Evolutionary conservation across 441 rosid genomes (phyloP).

Genomic region (Mallotus japonicus): DNA sequence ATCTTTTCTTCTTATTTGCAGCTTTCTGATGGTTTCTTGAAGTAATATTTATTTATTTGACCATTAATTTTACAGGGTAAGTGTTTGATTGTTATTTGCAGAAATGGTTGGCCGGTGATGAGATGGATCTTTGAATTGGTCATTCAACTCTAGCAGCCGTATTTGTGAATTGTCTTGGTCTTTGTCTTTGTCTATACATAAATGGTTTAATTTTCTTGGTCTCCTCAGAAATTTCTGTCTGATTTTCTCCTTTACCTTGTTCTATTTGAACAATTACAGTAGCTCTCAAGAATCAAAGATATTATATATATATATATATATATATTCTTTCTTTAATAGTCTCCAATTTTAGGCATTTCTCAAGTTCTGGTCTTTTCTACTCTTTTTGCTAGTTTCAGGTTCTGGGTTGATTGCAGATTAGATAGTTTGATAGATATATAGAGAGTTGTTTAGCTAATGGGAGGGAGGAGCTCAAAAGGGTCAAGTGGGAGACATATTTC

Average conservation of each 20-base stretch:
- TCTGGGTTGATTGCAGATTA: neutral
- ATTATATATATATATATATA: too few species aligned
- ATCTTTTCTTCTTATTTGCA: neutral
- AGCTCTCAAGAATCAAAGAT: neutral
- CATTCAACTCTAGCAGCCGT: constrained; percentile 4
- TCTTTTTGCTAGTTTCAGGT: constrained; percentile 9
- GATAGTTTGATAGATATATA: neutral
- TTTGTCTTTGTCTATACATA: constrained; percentile 22
- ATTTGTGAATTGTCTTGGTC: constrained; percentile 20
- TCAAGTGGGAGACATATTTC: constrained; percentile 29
- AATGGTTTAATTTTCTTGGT: neutral
- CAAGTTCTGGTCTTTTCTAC: neutral
- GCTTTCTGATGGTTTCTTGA: too few species aligned
- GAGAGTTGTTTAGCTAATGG: constrained; percentile 37
- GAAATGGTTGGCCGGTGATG: neutral
- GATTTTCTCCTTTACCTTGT: neutral
- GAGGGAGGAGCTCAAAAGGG: constrained; percentile 54
- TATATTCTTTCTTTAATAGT: neutral
- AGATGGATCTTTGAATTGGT: constrained; percentile 28
- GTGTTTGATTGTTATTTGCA: neutral
- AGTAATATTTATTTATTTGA: too few species aligned
- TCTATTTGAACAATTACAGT: neutral
- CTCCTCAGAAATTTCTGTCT: constrained; percentile 18
- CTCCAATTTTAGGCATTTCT: neutral
- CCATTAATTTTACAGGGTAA: neutral